Evolutionary conservation across 1,139 yeast species (phyloP), one percentile per base, ranked within the genome.

Genomic region (Geotrichum macrosporum): DNA sequence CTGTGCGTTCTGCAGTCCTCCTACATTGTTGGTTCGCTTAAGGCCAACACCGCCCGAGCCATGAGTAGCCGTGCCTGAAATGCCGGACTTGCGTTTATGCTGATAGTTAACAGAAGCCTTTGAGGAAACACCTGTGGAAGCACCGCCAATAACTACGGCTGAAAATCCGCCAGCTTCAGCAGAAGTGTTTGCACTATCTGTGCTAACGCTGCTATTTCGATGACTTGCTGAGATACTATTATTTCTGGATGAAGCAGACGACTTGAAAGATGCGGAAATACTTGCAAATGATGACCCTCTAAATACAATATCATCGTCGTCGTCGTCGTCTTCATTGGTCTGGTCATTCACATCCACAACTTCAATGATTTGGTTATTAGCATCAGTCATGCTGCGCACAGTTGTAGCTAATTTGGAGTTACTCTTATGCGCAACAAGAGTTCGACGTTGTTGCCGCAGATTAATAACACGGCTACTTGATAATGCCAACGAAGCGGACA

Each of bases 51-150:
- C n/a, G n/a, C n/a, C n/a, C 32, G 32, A 32, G 26, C 24, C 27
- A 24, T 21, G 27, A 27, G n/a, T 26, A 8, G 12, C 29, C 19
- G 22, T 16, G 22, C 21, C 20, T 6, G 22, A 12, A 10, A 15
- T 15, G 19, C 20, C 26, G 12, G n/a, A 5, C 16, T 19, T 34
- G 12, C 26, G 22, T 5, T 19, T 13, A 6, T 22, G 31, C 20
- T 39, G 35, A 18, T 29, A 39, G 35, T 39, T 39, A 20, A 39
- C 26, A 2, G 42, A 19, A 26, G 42, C 42, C 19, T 39, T 39
- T 2, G 22, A 26, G 13, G 42, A 39, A 1, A 26, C 42, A 4
- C 42, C 35, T 8, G 42, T 39, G 3, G 42, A 39, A 2, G n/a
- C 35, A 20, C 42, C 29, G 2, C 42, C 42, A 16, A 39, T 20